Evolutionary conservation across 2,329 filamentous ascomycete genomes (phyloP), one percentile per base, ranked within the genome.

Genomic region (Cercospora sp.): DNA sequence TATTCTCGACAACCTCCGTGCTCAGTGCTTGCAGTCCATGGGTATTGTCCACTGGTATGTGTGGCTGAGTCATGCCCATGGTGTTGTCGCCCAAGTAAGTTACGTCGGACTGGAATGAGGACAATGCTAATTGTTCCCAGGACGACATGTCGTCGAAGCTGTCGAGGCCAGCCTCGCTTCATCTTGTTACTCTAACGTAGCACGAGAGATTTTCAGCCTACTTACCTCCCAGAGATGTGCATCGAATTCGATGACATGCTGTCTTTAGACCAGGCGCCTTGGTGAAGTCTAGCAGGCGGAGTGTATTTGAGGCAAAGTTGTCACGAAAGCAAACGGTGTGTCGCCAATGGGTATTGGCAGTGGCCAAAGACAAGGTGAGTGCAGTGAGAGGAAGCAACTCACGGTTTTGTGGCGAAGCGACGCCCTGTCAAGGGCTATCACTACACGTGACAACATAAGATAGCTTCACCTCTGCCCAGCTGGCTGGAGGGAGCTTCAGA

Each of bases 321-420:
- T 51, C 20, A 12, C 10, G 16, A 26, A 28, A 55, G 23, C 48
- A 55, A 55, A n/a, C 5, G 48, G n/a, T 55, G 16, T 26, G 30
- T 36, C 26, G 28, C 55, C 55, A 59, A 59, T 59, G 26, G 55
- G n/a, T 12, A 7, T 36, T 10, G 18, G 28, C 28, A 59, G 55
- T 59, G 55, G 16, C 55, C 28, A 59, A 31, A 31, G 28, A 26
- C 23, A 28, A 55, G 55, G 28, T 59, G 55, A 31, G 28, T 28
- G 28, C 28, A 58, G 16, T 18, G 30, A 33, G 7, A 58, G 55
- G 18, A 36, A 23, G n/a, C 1, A 31, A 36, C 55, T 36, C 55
- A 59, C 31, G 30, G 28, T 59, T 58, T 59, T 59, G 55, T 33
- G 55, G 55, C 55, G 55, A 59, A 59, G 55, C 30, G n/a, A 6